Percentiles rank a stretch among this genome's conserved stretches.
phyloP scores from a whole-genome alignment of 192 early-diverging fungal genomes.

The Powellomyces hirtus region DNA sequence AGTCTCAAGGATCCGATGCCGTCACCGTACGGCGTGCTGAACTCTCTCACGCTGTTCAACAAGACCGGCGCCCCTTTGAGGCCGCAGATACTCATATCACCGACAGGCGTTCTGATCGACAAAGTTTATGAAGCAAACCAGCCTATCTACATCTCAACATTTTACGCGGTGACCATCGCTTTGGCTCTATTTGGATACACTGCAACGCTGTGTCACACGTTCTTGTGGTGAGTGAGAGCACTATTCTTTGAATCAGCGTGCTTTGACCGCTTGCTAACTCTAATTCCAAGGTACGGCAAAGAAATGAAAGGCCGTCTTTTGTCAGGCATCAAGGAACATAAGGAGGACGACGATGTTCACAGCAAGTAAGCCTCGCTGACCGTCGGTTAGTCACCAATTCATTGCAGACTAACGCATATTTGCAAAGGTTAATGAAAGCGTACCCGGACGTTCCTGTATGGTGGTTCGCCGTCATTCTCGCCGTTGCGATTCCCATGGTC shows the following conservation, averaged over 20 bases:
- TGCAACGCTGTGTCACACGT: conserved; percentile 13
- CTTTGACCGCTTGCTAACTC: no score
- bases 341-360: background rate
- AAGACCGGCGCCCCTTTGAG: conserved; percentile 6
- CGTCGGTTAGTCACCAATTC: background rate
- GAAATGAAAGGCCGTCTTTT: conserved; percentile 50
- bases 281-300: conserved; percentile 40
- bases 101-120: background rate
- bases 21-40: conserved; percentile 9
- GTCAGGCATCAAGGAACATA: background rate
- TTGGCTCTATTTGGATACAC: conserved; percentile 1
- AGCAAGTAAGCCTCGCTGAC: background rate
- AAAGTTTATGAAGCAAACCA: conserved; percentile 3
- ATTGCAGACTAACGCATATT: background rate
- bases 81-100: background rate
- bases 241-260: background rate
- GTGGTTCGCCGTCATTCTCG: conserved; percentile 57
- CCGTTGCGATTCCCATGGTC: conserved; percentile 38
- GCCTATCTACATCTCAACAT: conserved; percentile 29
- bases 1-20: background rate
- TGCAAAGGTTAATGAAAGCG: conserved; percentile 69
- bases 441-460: conserved; percentile 70
- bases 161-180: background rate
- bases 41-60: conserved; percentile 23
- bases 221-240: conserved; percentile 18